Percentiles rank a stretch among this genome's conserved stretches.
Evolutionary conservation across 352 stramenopile genomes (phyloP).

Genomic region (Phytophthora sp.): DNA sequence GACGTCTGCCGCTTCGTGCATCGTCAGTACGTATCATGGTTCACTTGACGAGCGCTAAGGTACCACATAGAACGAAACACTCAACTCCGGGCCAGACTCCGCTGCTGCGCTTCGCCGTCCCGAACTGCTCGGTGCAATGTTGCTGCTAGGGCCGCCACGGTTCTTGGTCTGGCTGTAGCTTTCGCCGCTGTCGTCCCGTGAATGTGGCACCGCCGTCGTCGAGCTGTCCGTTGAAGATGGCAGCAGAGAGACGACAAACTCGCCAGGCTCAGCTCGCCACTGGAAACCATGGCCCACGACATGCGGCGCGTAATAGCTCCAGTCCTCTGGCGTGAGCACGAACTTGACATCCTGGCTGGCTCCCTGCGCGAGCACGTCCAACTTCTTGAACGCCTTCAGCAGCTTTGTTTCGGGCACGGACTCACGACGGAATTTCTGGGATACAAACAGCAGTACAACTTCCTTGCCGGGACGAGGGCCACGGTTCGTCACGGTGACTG

Average conservation of each 20-base stretch:
- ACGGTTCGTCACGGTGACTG: slow-evolving; percentile 71
- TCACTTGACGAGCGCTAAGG: no score
- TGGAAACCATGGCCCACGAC: slow-evolving; percentile 51
- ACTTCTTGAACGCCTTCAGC: slow-evolving; percentile 80
- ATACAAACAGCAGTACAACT: slow-evolving; percentile 75
- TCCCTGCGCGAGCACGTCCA: slow-evolving; percentile 42
- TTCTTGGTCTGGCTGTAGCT: slow-evolving; percentile 15
- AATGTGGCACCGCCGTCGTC: neutral
- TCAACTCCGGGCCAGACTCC: slow-evolving; percentile 4
- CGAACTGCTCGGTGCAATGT: neutral
- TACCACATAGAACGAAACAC: slow-evolving; percentile 34
- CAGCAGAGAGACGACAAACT: slow-evolving; percentile 58
- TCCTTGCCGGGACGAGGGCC: slow-evolving; percentile 58
- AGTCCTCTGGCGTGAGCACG: slow-evolving; percentile 47
- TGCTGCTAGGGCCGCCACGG: slow-evolving; percentile 4
- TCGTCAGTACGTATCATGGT: no score
- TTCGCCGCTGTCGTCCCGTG: slow-evolving; percentile 1
- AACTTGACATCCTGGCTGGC: slow-evolving; percentile 50
- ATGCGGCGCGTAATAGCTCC: slow-evolving; percentile 61
- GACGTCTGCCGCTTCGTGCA: no score
- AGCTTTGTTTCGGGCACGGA: slow-evolving; percentile 75
- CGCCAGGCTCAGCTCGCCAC: slow-evolving; percentile 41
- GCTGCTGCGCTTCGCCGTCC: neutral
- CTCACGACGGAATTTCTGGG: slow-evolving; percentile 54
- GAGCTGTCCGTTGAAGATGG: slow-evolving; percentile 32